phyloP scores from a whole-genome alignment of 2,329 filamentous ascomycete species.

The Plenodomus biglobosus region DNA sequence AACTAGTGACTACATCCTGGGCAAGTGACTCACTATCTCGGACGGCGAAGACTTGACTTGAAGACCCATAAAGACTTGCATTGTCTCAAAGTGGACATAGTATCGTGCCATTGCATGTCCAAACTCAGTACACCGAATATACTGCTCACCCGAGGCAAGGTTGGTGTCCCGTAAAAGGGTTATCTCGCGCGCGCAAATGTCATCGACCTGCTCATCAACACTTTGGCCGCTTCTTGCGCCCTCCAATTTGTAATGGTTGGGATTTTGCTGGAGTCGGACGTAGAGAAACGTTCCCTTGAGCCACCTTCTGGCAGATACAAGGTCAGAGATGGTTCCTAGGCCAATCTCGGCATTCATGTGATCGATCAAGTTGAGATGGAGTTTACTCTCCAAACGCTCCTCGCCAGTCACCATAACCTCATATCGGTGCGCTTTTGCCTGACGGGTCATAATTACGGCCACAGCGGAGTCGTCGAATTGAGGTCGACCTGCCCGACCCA shows the following conservation, averaged over 20 bases:
- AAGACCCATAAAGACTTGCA: slow-evolving; percentile 68
- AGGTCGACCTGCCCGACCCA: slow-evolving; percentile 78
- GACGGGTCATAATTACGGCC: slow-evolving; percentile 76
- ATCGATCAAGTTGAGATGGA: slow-evolving; percentile 78
- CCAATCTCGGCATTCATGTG: slow-evolving; percentile 84
- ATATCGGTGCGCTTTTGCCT: slow-evolving; percentile 66
- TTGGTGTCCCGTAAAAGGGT: slow-evolving; percentile 61
- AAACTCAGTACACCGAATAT: slow-evolving; percentile 67
- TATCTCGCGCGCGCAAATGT: slow-evolving; percentile 71
- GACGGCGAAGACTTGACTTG: slow-evolving; percentile 62
- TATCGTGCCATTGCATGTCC: slow-evolving; percentile 82
- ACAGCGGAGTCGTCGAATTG: slow-evolving; percentile 77
- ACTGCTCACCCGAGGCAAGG: slow-evolving; percentile 55
- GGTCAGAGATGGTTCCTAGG: slow-evolving; percentile 68
- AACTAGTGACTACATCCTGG: not conserved
- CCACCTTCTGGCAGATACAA: slow-evolving; percentile 70
- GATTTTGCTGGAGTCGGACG: slow-evolving; percentile 71
- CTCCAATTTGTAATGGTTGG: slow-evolving; percentile 67
- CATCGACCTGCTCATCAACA: slow-evolving; percentile 65
- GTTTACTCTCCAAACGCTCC: slow-evolving; percentile 72
- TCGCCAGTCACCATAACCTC: slow-evolving; percentile 72
- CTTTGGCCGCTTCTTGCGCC: slow-evolving; percentile 53
- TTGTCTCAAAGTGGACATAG: slow-evolving; percentile 77
- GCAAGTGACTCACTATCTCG: slow-evolving; percentile 61
- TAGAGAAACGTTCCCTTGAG: slow-evolving; percentile 76